These are phyloP conservation scores for Phytophthora melonis DNA, from an alignment of 352 stramenopile genomes.

Conservation along the genomic window DNA sequence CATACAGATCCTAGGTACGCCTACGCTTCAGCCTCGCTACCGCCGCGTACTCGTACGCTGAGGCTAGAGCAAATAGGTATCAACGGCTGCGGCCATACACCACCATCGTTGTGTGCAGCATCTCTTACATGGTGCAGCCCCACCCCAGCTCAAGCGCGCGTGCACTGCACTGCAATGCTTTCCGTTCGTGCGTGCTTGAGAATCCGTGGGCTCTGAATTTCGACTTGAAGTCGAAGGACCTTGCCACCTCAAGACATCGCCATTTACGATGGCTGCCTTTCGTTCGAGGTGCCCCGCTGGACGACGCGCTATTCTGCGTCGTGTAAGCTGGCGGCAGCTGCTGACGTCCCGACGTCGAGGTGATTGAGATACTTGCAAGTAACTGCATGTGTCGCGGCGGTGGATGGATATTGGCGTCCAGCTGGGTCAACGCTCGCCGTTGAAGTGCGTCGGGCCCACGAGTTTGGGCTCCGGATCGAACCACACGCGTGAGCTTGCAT, in stretches of 20 bases:
- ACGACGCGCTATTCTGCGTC: background rate
- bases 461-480: constrained; percentile 7
- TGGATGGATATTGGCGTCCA: constrained; percentile 31
- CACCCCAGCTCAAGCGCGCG: background rate
- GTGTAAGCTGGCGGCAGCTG: background rate
- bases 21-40: background rate
- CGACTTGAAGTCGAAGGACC: constrained; percentile 22
- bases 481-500: constrained; percentile 5
- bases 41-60: background rate
- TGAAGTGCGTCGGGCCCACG: constrained; percentile 16
- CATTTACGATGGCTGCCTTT: constrained; percentile 2
- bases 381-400: constrained; percentile 24
- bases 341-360: background rate
- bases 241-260: background rate
- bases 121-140: constrained; percentile 21
- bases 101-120: constrained; percentile 5
- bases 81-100: background rate
- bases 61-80: background rate
- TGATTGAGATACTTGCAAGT: constrained; percentile 19
- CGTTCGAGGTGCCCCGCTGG: background rate
- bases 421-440: constrained; percentile 5
- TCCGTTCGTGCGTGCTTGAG: background rate
- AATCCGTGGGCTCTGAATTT: too few relatives aligned
- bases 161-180: background rate
- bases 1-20: too few relatives aligned